These are phyloP conservation scores for Pseudomassariella vexata DNA, from an alignment of 2,329 filamentous ascomycete genomes.

Conservation along the genomic window DNA sequence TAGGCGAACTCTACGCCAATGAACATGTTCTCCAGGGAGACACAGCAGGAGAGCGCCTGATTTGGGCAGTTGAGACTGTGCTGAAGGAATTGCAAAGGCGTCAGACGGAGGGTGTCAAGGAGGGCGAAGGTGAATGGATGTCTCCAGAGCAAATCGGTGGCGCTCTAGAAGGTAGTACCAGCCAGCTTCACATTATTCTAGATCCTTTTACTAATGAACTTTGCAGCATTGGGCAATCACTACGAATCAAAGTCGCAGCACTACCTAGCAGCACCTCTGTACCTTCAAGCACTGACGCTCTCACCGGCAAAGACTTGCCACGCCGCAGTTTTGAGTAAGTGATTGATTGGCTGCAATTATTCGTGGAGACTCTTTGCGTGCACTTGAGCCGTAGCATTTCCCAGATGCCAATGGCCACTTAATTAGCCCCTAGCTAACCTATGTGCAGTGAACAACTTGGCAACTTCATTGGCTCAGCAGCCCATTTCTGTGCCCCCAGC, in stretches of 20 bases:
- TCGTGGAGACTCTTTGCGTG: too few relatives aligned
- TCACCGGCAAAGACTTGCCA: constrained; percentile 64
- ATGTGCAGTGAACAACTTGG: constrained; percentile 68
- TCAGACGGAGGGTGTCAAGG: constrained; percentile 59
- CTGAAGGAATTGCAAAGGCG: constrained; percentile 69
- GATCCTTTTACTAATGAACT: too few relatives aligned
- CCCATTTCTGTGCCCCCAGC: constrained; percentile 31
- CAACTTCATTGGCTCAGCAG: constrained; percentile 67
- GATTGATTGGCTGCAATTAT: not conserved
- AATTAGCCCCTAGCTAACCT: too few relatives aligned
- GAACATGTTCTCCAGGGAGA: constrained; percentile 70
- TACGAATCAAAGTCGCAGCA: constrained; percentile 71
- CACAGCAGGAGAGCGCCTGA: constrained; percentile 66
- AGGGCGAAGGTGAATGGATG: constrained; percentile 68
- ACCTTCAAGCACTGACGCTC: constrained; percentile 74
- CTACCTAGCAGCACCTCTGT: constrained; percentile 78
- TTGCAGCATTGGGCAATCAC: constrained; percentile 62
- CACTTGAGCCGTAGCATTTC: too few relatives aligned
- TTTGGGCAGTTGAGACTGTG: constrained; percentile 76
- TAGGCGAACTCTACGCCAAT: constrained; percentile 76
- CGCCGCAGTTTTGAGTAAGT: constrained; percentile 68
- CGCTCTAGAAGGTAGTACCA: constrained; percentile 65
- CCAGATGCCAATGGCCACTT: too few relatives aligned
- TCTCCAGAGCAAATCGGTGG: constrained; percentile 66
- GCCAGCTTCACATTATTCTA: too few relatives aligned